Percentiles rank a stretch among this genome's conserved stretches.
Conservation (phyloP, 2,329 filamentous ascomycete genomes). For the Beauveria pseudobassiana region DNA sequence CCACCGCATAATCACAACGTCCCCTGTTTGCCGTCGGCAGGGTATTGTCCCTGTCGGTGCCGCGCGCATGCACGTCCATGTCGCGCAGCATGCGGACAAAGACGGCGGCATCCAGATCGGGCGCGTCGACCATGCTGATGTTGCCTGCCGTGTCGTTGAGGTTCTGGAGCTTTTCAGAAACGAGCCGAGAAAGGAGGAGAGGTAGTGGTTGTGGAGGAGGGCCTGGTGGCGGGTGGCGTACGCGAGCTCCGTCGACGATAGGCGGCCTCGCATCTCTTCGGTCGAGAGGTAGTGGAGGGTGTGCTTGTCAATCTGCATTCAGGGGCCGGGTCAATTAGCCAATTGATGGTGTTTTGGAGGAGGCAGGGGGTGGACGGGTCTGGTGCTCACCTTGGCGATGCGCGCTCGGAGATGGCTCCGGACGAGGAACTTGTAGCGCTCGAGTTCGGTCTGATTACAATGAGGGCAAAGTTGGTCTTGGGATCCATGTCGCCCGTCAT, state of each 20-base stretch:
- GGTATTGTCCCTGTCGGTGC: constrained; percentile 55
- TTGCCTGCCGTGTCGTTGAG: constrained; percentile 87
- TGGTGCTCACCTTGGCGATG: constrained; percentile 64
- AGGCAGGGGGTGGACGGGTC: not conserved
- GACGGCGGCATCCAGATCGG: constrained; percentile 75
- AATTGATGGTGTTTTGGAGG: constrained; percentile 7
- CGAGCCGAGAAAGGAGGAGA: constrained; percentile 71
- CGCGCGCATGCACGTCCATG: constrained; percentile 49
- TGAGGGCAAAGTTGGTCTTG: constrained; percentile 85
- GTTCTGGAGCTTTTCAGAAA: constrained; percentile 72
- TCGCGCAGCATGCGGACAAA: constrained; percentile 69
- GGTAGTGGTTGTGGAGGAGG: constrained; percentile 77
- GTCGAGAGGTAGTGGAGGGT: constrained; percentile 64
- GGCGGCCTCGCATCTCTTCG: constrained; percentile 45
- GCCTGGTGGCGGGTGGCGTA: constrained; percentile 83
- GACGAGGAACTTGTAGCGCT: constrained; percentile 86
- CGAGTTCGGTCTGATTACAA: constrained; percentile 95
- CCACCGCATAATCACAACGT: constrained; percentile 64
- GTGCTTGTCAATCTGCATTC: constrained; percentile 62
- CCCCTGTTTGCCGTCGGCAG: constrained; percentile 52
- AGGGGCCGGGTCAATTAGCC: not conserved
- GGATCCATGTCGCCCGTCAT: constrained; percentile 82
- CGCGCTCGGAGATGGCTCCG: constrained; percentile 74
- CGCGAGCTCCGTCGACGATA: constrained; percentile 69
- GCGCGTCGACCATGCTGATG: constrained; percentile 84